Conservation (phyloP, 805 yeast species). For the Clavispora carvajalis region DNA sequence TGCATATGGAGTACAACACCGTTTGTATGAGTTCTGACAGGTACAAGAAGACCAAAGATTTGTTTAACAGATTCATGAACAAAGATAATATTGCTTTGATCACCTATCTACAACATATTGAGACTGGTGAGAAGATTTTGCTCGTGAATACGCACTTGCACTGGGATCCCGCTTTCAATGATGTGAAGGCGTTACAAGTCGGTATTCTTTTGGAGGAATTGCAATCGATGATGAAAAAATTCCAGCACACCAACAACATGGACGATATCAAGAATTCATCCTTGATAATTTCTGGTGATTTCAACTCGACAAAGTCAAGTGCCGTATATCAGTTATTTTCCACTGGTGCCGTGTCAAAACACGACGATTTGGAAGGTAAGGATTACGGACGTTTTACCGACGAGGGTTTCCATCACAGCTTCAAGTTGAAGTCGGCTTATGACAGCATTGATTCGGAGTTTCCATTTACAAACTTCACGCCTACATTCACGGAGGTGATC, state of each 20-base stretch:
- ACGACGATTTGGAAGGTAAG: conserved; percentile 75
- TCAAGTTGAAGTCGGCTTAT: conserved; percentile 82
- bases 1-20: conserved; percentile 75
- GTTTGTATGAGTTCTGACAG: conserved; percentile 77
- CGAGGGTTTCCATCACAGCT: conserved; percentile 77
- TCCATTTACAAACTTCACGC: conserved; percentile 92
- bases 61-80: conserved; percentile 92
- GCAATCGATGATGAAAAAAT: conserved; percentile 56
- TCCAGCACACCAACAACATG: conserved; percentile 37
- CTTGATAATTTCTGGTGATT: conserved; percentile 90
- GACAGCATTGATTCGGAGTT: conserved; percentile 71
- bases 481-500: conserved; percentile 86
- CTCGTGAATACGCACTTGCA: conserved; percentile 91
- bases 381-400: conserved; percentile 90
- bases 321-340: conserved; percentile 91
- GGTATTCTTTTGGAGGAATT: conserved; percentile 88
- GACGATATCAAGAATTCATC: conserved; percentile 61
- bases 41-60: conserved; percentile 88
- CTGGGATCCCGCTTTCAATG: conserved; percentile 97
- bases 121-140: conserved; percentile 66
- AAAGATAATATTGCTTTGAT: conserved; percentile 90
- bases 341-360: conserved; percentile 73
- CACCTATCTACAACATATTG: conserved; percentile 64
- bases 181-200: conserved; percentile 93
- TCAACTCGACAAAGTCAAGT: conserved; percentile 78